Percentiles rank a stretch among this genome's conserved stretches.
phyloP scores from a whole-genome alignment of 179 eudicot species.

The Spergularia azorica region DNA sequence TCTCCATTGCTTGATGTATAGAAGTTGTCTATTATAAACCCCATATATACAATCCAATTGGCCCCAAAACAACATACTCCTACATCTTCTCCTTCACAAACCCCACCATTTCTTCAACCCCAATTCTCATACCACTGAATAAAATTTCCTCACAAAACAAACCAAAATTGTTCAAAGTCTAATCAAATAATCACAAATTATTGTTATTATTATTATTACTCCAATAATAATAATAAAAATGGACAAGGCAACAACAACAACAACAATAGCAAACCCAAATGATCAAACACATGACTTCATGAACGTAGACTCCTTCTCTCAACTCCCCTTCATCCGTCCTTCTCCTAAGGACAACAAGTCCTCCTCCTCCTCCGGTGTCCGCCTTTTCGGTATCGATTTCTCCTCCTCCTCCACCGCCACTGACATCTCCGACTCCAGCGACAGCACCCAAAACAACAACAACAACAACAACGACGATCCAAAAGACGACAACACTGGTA shows the following conservation, averaged over 20 bases:
- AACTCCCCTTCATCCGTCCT: constrained; percentile 88
- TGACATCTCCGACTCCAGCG: constrained; percentile 26
- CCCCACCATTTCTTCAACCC: no score
- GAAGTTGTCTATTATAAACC: no score
- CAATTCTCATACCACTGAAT: no score
- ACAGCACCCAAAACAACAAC: constrained; percentile 12
- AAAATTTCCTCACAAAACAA: no score
- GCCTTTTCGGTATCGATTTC: constrained; percentile 91
- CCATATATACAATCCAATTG: no score
- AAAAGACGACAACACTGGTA: background rate
- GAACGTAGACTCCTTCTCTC: constrained; percentile 95
- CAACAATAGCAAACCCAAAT: constrained; percentile 18
- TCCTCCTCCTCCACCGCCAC: constrained; percentile 30
- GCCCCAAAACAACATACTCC: no score
- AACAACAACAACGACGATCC: background rate
- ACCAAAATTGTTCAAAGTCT: no score
- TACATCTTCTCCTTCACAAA: no score
- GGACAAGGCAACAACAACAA: constrained; percentile 49
- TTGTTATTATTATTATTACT: no score
- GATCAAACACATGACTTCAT: constrained; percentile 82
- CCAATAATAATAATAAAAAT: constrained; percentile 25
- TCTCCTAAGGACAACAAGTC: constrained; percentile 33
- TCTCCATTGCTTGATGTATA: no score
- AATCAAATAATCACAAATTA: no score
- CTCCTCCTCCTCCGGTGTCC: constrained; percentile 38